Evolutionary conservation across 345 rosid genomes (phyloP), one percentile per base, ranked within the genome.

Genomic region (Citrus glauca): DNA sequence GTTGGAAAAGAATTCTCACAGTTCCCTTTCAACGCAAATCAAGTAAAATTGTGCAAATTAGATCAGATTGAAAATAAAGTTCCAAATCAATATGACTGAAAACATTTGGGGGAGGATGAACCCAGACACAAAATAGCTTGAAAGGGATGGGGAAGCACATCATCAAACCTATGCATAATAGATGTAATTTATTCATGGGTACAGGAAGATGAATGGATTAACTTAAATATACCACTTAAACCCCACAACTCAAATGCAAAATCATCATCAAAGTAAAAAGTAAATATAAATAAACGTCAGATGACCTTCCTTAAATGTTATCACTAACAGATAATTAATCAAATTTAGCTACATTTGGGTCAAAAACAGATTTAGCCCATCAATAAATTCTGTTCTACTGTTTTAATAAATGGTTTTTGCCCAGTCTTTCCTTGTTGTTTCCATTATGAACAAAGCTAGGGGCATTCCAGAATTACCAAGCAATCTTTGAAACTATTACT

Each of bases 1-100:
- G 98, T 79, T 95, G 97, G 86, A 93, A 95, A 69, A 95, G 86
- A 76, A 93, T 93, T 79, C 94, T 85, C 76, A 93, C 92, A 38
- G 97, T 91, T 77, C 97, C 99, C 99, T 74, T 95, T 81, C 74
- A 77, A 76, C 27, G 66, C 74, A 78, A 60, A 66, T 32, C 65
- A 66, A 75, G 50, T 40, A 27, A 81, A 56, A 20, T 33, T 32
- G 24, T 37, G 77, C 66, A 50, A 79, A 42, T 66, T 74, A 56
- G 32, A 11, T 35, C 70, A 64, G 66, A 61, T 64, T 66, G 45
- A 45, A 14, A 66, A n/a, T 20, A 61, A 57, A 69, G 38, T 53
- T 65, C n/a, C 17, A 56, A 13, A 27, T 42, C 22, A 19, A 9
- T 55, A 61, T 24, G 50, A 9, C 27, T 40, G 37, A 74, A 28